Evolutionary conservation across 2,329 filamentous ascomycete species (phyloP), one percentile per base, ranked within the genome.

Genomic region (Sporothrix pseudoabietina): DNA sequence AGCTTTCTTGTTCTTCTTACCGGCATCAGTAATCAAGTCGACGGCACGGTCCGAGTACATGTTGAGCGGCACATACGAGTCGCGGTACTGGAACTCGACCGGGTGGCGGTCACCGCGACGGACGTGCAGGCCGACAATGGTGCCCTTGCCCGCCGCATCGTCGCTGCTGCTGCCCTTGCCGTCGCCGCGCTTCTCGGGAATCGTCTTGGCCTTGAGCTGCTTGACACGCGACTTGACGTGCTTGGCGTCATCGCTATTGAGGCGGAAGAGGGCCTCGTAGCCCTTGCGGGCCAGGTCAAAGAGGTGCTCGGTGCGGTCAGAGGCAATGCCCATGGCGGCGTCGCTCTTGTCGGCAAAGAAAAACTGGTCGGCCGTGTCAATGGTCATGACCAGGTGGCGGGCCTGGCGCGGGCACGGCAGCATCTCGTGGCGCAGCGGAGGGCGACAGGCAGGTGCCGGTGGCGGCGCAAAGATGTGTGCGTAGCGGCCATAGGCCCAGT

Each of bases 401-500:
- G 93, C 92, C 73, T 88, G 89, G 72, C 90, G 90, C 1, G 94
- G 94, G 78, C 93, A 97, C 0, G 94, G 93, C 0, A 96, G 83
- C 80, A 94, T 92, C 77, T 94, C 89, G 72, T 92, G 88, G 35
- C 87, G 84, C n/a, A 91, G 90, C 14, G 94, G 93, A 22, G 91
- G 89, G 8, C 87, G 85, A 80, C 94, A 97, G 32, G 83, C 81
- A 1, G 91, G 89, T 1, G 85, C 77, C 0, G 92, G 90, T 0
- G 91, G 91, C 3, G 88, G 82, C 63, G 87, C 83, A 81, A 97
- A 97, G 77, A 92, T 93, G 69, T 88, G 86, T 0, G 86, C 86
- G 78, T 93, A 97, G 70, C 86, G 85, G 10, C 94, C 94, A 77
- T 96, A 96, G 1, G 91, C 90, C 91, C 94, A 97, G 76, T 91